Evolutionary conservation across 805 yeast species (phyloP).

Genomic region (Millerozyma miso): DNA sequence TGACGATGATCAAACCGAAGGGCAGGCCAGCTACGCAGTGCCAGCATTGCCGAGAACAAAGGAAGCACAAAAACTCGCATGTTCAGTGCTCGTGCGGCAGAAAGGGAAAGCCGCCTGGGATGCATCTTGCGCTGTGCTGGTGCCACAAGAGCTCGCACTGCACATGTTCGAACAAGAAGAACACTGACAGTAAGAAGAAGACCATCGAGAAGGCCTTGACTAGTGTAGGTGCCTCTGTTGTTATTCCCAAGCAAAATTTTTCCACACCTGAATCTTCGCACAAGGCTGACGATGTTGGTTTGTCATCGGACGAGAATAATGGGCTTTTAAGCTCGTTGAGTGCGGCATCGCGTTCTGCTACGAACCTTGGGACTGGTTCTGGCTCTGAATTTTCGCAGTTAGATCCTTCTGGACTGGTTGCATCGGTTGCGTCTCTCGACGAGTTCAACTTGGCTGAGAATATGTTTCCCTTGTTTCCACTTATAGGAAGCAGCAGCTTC

Average conservation of each 20-base stretch:
- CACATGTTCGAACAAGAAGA: conserved; percentile 31
- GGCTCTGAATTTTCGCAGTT: neutral
- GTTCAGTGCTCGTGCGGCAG: conserved; percentile 68
- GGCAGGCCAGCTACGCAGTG: conserved; percentile 96
- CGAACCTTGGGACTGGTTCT: neutral
- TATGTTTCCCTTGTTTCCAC: conserved; percentile 41
- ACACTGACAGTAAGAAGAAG: conserved; percentile 10
- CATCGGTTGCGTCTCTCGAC: neutral
- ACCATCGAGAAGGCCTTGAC: conserved; percentile 4
- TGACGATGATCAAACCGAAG: conserved; percentile 91
- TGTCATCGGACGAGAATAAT: conserved; percentile 25
- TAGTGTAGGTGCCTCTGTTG: neutral
- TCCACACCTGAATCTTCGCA: neutral
- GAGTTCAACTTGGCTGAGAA: conserved; percentile 23
- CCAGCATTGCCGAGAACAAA: conserved; percentile 72
- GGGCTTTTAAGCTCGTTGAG: conserved; percentile 28
- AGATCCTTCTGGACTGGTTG: neutral
- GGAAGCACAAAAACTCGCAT: conserved; percentile 65
- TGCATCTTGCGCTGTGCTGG: conserved; percentile 33
- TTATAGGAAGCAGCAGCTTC: conserved; percentile 36
- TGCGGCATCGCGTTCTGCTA: conserved; percentile 2
- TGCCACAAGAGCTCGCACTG: conserved; percentile 39
- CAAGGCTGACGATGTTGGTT: neutral
- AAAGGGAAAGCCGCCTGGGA: conserved; percentile 38
- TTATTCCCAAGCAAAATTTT: neutral